Evolutionary conservation across 2,329 filamentous ascomycete genomes (phyloP), one percentile per base, ranked within the genome.

Genomic region (Sodiomyces alkalinus): DNA sequence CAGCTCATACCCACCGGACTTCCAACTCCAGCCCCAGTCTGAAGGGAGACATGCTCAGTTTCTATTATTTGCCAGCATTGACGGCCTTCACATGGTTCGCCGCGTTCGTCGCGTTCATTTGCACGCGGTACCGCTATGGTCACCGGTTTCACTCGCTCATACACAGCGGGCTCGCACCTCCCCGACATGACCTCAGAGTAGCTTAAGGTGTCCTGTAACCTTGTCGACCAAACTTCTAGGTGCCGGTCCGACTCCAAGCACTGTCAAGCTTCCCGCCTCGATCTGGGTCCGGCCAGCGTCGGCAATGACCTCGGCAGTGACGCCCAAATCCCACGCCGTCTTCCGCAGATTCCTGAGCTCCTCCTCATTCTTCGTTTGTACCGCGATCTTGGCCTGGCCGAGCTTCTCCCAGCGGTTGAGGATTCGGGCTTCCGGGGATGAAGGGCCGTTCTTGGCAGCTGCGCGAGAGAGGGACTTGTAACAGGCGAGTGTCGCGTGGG

Each of bases 241-340:
- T 16, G 78, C 87, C 3, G 75, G 75, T 0, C 75, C 75, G 29
- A 87, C 74, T 1, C 90, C 90, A 28, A 98, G 60, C 22, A 98
- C 90, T 1, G 90, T 98, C 51, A 82, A 68, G 51, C 85, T 94
- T 12, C 90, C 87, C 23, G 80, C 75, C 29, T 85, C 86, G 52
- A 98, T 96, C 68, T 98, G 90, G 25, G 90, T 98, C 36, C 90
- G 71, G 10, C 90, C 90, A n/a, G 90, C 90, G 55, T 98, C 90
- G 45, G 81, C 76, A 40, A 98, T 87, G 29, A 93, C 74, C 51
- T 87, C 79, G 29, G 87, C 83, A 35, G 83, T 86, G 33, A 98
- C 54, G 2, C 90, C 87, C 33, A 94, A 51, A 48, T 76, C 82
- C 37, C 82, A 66, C 3, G 90, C 90, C 51, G 78, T 74, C 30